These are phyloP conservation scores for Phytophthora hibernalis DNA, from an alignment of 352 stramenopile genomes.

Conservation along the genomic window DNA sequence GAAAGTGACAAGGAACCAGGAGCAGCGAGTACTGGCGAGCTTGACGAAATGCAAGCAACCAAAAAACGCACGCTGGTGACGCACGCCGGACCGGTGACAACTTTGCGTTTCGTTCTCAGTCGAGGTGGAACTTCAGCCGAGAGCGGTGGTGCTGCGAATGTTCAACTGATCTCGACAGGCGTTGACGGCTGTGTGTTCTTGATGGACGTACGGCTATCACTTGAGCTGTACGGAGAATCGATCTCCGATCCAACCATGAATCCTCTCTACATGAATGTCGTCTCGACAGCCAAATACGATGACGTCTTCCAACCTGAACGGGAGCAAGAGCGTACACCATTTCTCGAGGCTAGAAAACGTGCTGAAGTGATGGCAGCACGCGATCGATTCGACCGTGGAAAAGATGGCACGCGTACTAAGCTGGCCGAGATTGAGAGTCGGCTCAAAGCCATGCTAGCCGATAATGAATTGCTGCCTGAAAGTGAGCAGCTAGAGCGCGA, in stretches of 20 bases:
- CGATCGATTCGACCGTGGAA: slow-evolving; percentile 69
- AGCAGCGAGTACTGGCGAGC: slow-evolving; percentile 34
- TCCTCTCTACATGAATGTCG: slow-evolving; percentile 66
- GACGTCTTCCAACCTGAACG: slow-evolving; percentile 60
- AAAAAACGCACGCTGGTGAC: slow-evolving; percentile 76
- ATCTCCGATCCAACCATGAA: slow-evolving; percentile 41
- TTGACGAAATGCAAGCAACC: slow-evolving; percentile 68
- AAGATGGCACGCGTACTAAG: slow-evolving; percentile 67
- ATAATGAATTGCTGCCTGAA: slow-evolving; percentile 76
- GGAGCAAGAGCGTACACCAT: slow-evolving; percentile 44
- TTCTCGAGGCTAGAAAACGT: slow-evolving; percentile 49
- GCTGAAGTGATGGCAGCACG: slow-evolving; percentile 47
- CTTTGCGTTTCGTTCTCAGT: slow-evolving; percentile 56
- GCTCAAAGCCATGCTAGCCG: slow-evolving; percentile 70
- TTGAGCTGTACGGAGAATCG: slow-evolving; percentile 41
- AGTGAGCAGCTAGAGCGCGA: slow-evolving; percentile 76
- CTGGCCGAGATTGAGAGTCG: slow-evolving; percentile 72
- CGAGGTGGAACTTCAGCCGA: slow-evolving; percentile 11
- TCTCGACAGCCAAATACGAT: slow-evolving; percentile 79
- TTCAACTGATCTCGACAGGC: slow-evolving; percentile 69
- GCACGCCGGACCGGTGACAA: slow-evolving; percentile 66
- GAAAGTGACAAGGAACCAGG: slow-evolving; percentile 10
- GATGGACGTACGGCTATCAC: slow-evolving; percentile 57
- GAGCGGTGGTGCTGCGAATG: slow-evolving; percentile 28
- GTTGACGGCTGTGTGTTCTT: slow-evolving; percentile 72